Evolutionary conservation across 2,329 filamentous ascomycete genomes (phyloP), one percentile per base, ranked within the genome.

Genomic region (Zymoseptoria brevis): DNA sequence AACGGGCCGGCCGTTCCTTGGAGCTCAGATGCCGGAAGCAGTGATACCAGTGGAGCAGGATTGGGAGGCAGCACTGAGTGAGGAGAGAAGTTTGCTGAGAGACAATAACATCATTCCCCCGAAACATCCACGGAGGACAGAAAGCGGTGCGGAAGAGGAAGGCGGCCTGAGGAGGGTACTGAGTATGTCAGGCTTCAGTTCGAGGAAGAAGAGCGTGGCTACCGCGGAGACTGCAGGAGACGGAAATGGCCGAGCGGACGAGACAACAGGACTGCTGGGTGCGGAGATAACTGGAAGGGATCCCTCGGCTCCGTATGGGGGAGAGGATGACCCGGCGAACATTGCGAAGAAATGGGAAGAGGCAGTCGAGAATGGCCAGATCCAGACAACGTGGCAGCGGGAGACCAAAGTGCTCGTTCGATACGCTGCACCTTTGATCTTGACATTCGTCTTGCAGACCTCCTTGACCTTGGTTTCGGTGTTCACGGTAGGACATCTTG

Each of bases 341-440:
- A 78, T 92, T 55, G 83, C 87, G 66, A 81, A 85, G 67, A 87
- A 89, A 70, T 96, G 90, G 90, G 87, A 93, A 62, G 88, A 91
- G 62, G 93, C 92, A 0, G 88, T 96, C 9, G 82, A 84, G 0
- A 83, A 87, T 0, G 90, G 91, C 9, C 83, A 85, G 69, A 92
- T 97, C 64, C 86, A 87, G 56, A 96, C 92, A 4, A 95, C 90
- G 4, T 97, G 92, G 91, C 87, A 88, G 73, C 85, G 92, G 62
- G 93, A 97, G 78, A 81, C 88, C 50, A 91, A 92, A 76, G 91
- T 91, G 1, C 81, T 97, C 49, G 77, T 58, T 16, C 81, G 29
- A 62, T 76, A 74, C 53, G 75, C 75, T 8, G 71, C 69, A 4
- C 75, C 76, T 1, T 62, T 80, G 26, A 76, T 79, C 45, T 61